phyloP scores from a whole-genome alignment of 1,284 basidiomycete species.

The Melampsora larici-populina region DNA sequence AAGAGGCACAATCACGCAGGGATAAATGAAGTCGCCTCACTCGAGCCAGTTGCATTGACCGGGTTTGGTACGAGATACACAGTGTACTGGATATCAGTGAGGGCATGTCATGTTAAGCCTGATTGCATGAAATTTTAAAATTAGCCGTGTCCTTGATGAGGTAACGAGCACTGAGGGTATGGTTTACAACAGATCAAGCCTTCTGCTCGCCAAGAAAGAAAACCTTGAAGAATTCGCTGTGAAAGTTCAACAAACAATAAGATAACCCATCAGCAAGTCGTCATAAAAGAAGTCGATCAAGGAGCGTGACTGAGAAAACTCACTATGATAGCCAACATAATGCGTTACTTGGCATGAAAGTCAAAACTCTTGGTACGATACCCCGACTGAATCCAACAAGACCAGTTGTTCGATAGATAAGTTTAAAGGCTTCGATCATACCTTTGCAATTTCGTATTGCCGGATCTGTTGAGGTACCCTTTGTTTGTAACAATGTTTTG shows the following conservation, averaged over 20 bases:
- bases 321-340: conserved; percentile 89
- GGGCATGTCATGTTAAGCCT: not conserved
- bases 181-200: not conserved
- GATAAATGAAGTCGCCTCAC: no score
- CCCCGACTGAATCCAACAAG: conserved; percentile 80
- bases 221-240: conserved; percentile 43
- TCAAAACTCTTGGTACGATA: conserved; percentile 83
- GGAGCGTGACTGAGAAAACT: not conserved
- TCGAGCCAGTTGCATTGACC: no score
- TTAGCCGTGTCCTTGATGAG: not conserved
- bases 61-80: no score
- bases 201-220: conserved; percentile 30
- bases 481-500: conserved; percentile 92
- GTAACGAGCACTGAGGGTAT: not conserved
- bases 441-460: conserved; percentile 80
- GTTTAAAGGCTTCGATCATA: conserved; percentile 80
- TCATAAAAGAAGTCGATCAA: not conserved
- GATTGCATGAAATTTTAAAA: not conserved
- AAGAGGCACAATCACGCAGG: no score
- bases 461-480: conserved; percentile 74
- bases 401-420: conserved; percentile 84
- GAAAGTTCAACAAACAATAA: not conserved
- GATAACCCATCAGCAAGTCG: not conserved
- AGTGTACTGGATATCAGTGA: no score
- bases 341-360: conserved; percentile 95